Base-by-base conservation (phyloP, 176 grass and related monocot genomes). In the Triticum urartu region DNA sequence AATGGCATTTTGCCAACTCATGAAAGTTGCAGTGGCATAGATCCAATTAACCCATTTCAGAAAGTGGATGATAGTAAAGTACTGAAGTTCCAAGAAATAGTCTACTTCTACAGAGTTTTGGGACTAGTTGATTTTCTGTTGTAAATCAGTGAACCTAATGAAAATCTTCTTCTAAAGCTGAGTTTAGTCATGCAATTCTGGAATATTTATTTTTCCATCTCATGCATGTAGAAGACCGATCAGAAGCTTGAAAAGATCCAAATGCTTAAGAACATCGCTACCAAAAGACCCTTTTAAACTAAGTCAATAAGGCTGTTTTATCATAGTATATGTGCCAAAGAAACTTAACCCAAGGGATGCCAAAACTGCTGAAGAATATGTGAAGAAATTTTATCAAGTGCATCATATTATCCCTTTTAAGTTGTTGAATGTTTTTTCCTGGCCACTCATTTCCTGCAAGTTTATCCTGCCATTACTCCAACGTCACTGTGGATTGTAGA, bases 391-490 rank as follows among this genome's bases (percentile, higher is more conserved):
- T 80, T 11, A 6, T 39, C 0, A 43, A 52, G 13, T 14, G 45
- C 11, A 39, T 79, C 24, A 39, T 61, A 36, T 61, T 39, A 62
- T 79, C 3, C 77, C 33, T 62, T 24, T 17, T 18, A 62, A 64
- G 11, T 38, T 10, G 7, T 62, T 63, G 77, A 39, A 32, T 75
- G 3, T 3, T 33, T 54, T 59, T 12, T 48, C 14, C 32, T 50
- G 4, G 61, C 79, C 11, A 78, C 32, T 35, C 56, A 7, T 68
- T 35, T 76, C 33, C 36, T 38, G 43, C 43, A 60, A 50, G 26
- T 75, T 85, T 34, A 70, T 24, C 20, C 77, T 52, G 52, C 15
- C 78, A 11, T 81, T 34, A 77, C 76, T 74, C 70, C 12, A 59
- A 28, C 59, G 7, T 35, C 38, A 47, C 60, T 43, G 4, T 64